Conservation (phyloP, 305 asterid genomes). For the Euphrasia arctica region DNA sequence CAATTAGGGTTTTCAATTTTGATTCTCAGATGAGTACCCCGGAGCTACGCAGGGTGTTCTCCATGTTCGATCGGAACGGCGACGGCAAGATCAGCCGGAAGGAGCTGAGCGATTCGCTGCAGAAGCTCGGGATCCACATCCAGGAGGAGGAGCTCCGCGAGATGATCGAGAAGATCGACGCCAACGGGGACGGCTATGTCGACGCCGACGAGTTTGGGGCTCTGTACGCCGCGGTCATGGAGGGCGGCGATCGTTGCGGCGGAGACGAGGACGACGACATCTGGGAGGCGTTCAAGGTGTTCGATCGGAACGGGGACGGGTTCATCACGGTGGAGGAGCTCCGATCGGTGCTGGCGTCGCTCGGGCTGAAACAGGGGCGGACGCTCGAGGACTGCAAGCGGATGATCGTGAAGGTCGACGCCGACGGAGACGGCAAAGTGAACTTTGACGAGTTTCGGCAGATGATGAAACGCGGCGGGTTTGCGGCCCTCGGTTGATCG, state of each 20-base stretch:
- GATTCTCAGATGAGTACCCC: slow-evolving; percentile 32
- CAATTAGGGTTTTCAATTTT: background rate
- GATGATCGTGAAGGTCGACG: slow-evolving; percentile 62
- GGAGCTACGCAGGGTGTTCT: slow-evolving; percentile 55
- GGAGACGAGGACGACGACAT: slow-evolving; percentile 58
- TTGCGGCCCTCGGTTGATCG: slow-evolving; percentile 43
- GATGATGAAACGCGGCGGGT: slow-evolving; percentile 77
- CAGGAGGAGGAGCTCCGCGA: slow-evolving; percentile 53
- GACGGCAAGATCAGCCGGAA: slow-evolving; percentile 52
- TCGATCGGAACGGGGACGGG: slow-evolving; percentile 62
- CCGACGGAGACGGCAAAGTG: slow-evolving; percentile 63
- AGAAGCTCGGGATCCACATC: slow-evolving; percentile 49
- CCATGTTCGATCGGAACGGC: slow-evolving; percentile 64
- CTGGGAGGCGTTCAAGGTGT: slow-evolving; percentile 63
- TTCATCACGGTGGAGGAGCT: slow-evolving; percentile 60
- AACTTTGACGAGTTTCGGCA: slow-evolving; percentile 56
- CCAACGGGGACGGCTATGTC: slow-evolving; percentile 54
- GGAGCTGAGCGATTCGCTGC: slow-evolving; percentile 50
- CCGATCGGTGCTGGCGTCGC: slow-evolving; percentile 49
- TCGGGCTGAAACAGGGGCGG: slow-evolving; percentile 58
- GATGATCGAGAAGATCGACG: slow-evolving; percentile 56
- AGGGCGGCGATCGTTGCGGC: slow-evolving; percentile 36
- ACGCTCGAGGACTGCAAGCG: slow-evolving; percentile 48
- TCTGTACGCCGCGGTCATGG: slow-evolving; percentile 50
- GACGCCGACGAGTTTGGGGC: slow-evolving; percentile 54